Evolutionary conservation across 1,284 basidiomycete genomes (phyloP), one percentile per base, ranked within the genome.

Genomic region (Trametes hirsuta): DNA sequence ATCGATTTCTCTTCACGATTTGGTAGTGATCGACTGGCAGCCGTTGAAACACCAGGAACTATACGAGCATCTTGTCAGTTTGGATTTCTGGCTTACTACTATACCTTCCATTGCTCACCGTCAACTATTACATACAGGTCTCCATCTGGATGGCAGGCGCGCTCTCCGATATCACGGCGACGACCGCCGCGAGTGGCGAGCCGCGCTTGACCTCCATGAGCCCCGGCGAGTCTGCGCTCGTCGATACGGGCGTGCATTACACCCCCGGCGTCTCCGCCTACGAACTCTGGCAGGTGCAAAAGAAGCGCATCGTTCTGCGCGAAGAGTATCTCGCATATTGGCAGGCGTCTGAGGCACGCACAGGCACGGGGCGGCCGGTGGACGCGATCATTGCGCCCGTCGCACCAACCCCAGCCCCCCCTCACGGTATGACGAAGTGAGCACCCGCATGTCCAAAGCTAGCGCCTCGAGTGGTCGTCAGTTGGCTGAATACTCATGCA

Each of bases 331-430:
- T 87, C 42, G 79, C 82, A 46, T 77, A 81, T 56, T 89, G 87
- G 88, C 77, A 83, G 47, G 75, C 73, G 5, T 86, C 84, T 0
- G 68, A 64, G 12, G 62, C 55, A 1, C 53, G 65, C 9, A 88
- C 86, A 0, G 80, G 80, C 1, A 88, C 86, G 0, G 85, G 84
- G 0, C 75, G 88, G 6, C 85, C 86, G 1, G 76, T 88, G 24
- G 87, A 90, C 62, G 85, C 85, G 0, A 80, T 91, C 50, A 82
- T 91, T 37, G 72, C 76, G 6, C 86, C 86, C 21, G 78, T 78
- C 0, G 82, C 82, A 12, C 76, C 85, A 2, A 82, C 74, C 63
- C 71, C 79, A 3, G 83, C 84, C 12, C 67, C 77, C 5, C 84
- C 83, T 21, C 87, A 87, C 66, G 85, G 84, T 11, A 71, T 72